Evolutionary conservation across 1,284 basidiomycete genomes (phyloP), one percentile per base, ranked within the genome.

Genomic region (Malassezia furfur): DNA sequence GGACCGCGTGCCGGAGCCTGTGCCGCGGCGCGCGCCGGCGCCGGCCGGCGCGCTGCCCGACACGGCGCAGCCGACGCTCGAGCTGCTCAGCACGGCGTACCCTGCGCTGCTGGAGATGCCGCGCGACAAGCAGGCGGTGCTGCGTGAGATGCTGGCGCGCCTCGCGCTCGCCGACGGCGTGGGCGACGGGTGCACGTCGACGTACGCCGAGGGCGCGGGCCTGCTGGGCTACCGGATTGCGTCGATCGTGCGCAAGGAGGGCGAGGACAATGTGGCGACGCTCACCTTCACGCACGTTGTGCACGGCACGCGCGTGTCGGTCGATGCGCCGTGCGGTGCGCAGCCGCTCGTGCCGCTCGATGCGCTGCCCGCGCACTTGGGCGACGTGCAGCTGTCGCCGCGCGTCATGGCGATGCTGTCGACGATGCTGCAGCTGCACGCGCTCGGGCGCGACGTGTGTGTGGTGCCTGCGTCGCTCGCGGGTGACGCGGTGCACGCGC

Each of bases 361-460:
- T 1, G 40, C 52, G 30, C 57, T 71, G 0, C 62, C 59, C 2
- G 54, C 60, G 21, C 49, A 53, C 10, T 52, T 46, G 3, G 46
- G 51, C 19, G 34, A 60, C 22, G 48, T 72, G 32, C 45, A 67
- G 31, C 52, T 75, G 32, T 75, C 75, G 8, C 70, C 74, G 3
- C 63, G 76, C 1, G 67, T 76, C 15, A 44, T 60, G 0, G 65
- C 68, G 34, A 66, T 72, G 41, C 65, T 76, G 47, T 67, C 66
- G 17, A 61, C 65, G 0, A 62, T 76, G 52, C 59, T 75, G 8
- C 76, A 77, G 57, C 65, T 77, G 5, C 76, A 77, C 50, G 62
- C 65, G 3, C 50, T 75, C 6, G 67, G 68, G 2, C 48, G 70
- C 17, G 72, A 74, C 55, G 61, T 74, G n/a, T 65, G 62, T 36